Evolutionary conservation across 441 rosid genomes (phyloP), one percentile per base, ranked within the genome.

Genomic region (Syzygium malaccense): DNA sequence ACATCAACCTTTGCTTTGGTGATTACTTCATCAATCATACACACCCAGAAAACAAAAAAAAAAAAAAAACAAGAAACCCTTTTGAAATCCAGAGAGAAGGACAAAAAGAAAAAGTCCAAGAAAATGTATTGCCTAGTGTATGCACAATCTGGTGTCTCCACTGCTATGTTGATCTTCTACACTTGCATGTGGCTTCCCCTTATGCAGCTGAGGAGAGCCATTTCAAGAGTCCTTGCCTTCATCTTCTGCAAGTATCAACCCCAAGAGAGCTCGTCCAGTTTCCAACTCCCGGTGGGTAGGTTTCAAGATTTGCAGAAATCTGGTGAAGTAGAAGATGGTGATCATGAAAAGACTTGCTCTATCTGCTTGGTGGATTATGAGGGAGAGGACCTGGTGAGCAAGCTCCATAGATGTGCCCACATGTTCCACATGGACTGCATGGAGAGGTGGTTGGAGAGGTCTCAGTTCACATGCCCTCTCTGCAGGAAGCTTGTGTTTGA

Each of bases 391-490:
- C 88, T 33, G 12, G 96, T 94, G 88, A 94, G 94, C 89, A 91
- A 92, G 88, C 92, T 94, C 30, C 88, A 90, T 1, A 91, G 92
- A 86, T 95, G 99, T 51, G 85, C 89, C 33, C 98, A 95, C 86
- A 92, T 94, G 54, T 96, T 96, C 91, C 99, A 96, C 75, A 66
- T 86, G 86, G 87, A 90, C 26, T 96, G 98, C 92, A 94, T 95
- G 28, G 92, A 93, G 32, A 89, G 89, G 80, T 96, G 99, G 98
- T 79, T 94, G 18, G 93, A 94, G 14, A 92, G 91, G 49, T 90
- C 90, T 56, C 92, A 93, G 58, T 92, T 94, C 87, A 95, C 98
- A 64, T 96, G 99, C 88, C 98, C 98, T 14, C 95, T 96, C 41
- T 96, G 99, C 88, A 89, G 98, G 90, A 75, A 75, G 83, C 51